These are phyloP conservation scores for Carex parvula DNA, from an alignment of 176 grass and related monocot genomes.

Conservation along the genomic window DNA sequence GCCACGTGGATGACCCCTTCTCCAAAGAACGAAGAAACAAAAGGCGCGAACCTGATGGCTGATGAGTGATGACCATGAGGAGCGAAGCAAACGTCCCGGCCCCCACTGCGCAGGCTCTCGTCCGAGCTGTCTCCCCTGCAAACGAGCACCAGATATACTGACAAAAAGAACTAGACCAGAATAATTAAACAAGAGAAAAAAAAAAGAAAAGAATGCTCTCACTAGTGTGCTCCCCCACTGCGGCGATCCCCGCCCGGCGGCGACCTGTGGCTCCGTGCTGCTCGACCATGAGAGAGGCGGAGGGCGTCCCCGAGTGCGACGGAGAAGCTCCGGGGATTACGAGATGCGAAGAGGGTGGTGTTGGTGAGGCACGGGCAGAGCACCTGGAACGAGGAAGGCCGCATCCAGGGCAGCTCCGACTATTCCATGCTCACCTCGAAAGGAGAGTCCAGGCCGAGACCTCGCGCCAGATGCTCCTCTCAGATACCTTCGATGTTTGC, in stretches of 20 bases:
- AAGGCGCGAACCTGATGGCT: background rate
- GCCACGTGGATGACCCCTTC: background rate
- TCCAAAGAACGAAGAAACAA: background rate
- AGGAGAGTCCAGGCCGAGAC: slow-evolving; percentile 89
- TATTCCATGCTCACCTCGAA: slow-evolving; percentile 76
- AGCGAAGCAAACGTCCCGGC: background rate
- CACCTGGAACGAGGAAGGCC: slow-evolving; percentile 93
- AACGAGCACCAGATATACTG: background rate
- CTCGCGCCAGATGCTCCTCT: slow-evolving; percentile 73
- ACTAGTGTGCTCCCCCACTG: background rate
- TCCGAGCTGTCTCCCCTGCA: background rate
- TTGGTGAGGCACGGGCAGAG: slow-evolving; percentile 97
- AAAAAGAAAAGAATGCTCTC: background rate
- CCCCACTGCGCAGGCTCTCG: background rate
- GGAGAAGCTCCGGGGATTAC: slow-evolving; percentile 30
- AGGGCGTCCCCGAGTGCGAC: background rate
- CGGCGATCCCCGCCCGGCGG: slow-evolving; percentile 1
- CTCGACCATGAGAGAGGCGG: slow-evolving; percentile 49
- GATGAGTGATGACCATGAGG: background rate
- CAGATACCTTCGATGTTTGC: slow-evolving; percentile 80
- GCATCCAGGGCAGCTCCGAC: slow-evolving; percentile 96
- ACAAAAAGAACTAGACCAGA: background rate
- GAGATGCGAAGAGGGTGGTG: slow-evolving; percentile 75
- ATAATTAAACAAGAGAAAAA: background rate
- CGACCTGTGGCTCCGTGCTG: slow-evolving; percentile 2